Base-by-base conservation (phyloP, 225 moss, liverwort and hornwort species). In the Polytrichum commune region DNA sequence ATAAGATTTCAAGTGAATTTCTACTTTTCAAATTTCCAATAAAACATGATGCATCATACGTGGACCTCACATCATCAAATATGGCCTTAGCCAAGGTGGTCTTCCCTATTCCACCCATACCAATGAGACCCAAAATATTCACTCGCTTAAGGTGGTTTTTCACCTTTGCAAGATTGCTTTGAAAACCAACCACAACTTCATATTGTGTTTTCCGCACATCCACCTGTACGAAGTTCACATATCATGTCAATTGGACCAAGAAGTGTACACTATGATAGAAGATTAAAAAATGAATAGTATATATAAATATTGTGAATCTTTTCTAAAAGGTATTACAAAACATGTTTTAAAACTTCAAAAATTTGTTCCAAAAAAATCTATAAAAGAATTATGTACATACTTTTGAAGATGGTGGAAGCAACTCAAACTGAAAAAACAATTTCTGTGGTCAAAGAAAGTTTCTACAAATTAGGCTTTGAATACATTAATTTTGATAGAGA, bases 81-180 rank as follows among this genome's bases (percentile, higher is more conserved):
- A 69, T 16, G 16, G 69, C 69, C 5, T 69, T 69, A 27, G 57
- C 69, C 56, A 69, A 19, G 26, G 69, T 69, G 24, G 69, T 19
- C 29, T 69, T 69, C 6, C 69, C 69, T 27, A 69, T 69, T 29
- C 69, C 69, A 20, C 69, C 69, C 69, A 69, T 22, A 9, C 69
- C 69, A 28, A 58, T 32, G 6, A 69, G 56, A 29, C 67, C 67
- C 20, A 53, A 19, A 19, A 20, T 67, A 30, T 23, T 25, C 7
- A 46, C 67, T 53, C 19, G 20, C 24, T 67, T 1, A 4, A 67
- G 38, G 3, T 13, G 22, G 10, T 46, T 18, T 25, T 18, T 18
- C 46, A 46, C 38, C 1, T 24, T 30, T 33, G 19, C 3, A 23
- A 65, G 18, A 2, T 65, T 65, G 27, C 33, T 20, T 35, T 65